Evolutionary conservation across 2,329 filamentous ascomycete genomes (phyloP).

Genomic region (Monosporascus cannonballus): DNA sequence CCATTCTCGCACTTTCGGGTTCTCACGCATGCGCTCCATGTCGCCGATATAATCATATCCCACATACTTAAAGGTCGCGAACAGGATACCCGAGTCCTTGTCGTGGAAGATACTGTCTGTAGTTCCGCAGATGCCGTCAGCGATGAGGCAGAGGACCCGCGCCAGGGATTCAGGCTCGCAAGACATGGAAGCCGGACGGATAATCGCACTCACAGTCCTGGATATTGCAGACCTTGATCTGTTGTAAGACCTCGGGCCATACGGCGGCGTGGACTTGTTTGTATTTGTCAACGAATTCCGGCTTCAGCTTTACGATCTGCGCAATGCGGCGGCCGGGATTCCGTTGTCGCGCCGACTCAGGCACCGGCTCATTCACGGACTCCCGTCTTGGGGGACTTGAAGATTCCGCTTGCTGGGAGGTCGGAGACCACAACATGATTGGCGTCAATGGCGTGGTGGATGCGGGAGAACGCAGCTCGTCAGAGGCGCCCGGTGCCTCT

Average conservation of each 20-base stretch:
- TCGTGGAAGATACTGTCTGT: constrained; percentile 70
- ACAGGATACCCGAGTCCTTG: constrained; percentile 55
- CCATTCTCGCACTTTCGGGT: constrained; percentile 70
- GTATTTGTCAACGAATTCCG: constrained; percentile 60
- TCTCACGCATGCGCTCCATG: constrained; percentile 70
- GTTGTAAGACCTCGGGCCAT: constrained; percentile 71
- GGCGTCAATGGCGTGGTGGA: background rate
- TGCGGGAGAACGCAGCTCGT: background rate
- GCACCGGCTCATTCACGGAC: constrained; percentile 2
- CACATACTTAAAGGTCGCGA: constrained; percentile 74
- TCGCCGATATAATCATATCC: constrained; percentile 66
- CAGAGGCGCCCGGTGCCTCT: background rate
- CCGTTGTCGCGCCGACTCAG: constrained; percentile 21
- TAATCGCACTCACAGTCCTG: constrained; percentile 55
- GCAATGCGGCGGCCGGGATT: constrained; percentile 53
- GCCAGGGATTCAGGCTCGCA: background rate
- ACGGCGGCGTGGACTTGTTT: constrained; percentile 67
- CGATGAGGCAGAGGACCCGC: no score
- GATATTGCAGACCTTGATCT: constrained; percentile 72
- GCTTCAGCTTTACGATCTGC: constrained; percentile 68
- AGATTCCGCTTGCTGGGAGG: background rate
- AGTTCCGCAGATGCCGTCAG: background rate
- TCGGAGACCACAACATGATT: background rate
- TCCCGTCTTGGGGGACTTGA: background rate
- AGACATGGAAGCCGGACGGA: background rate